Base-by-base conservation (phyloP, 768 basidiomycete species). In the Phylloporus rhodoxanthus region DNA sequence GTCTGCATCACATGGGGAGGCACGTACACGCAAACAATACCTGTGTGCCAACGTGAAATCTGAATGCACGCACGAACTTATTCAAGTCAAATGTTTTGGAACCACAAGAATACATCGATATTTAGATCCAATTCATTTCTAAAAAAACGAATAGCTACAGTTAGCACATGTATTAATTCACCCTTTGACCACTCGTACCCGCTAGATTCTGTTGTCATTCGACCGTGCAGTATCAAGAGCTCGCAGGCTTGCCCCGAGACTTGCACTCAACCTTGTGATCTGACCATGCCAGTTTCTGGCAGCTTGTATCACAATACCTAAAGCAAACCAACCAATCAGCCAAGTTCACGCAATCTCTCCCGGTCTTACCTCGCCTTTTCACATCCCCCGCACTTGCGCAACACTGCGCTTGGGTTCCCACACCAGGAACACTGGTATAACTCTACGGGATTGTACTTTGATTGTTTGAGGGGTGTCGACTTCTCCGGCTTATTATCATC, bases 371-470 rank as follows among this genome's bases (percentile, higher is more conserved):
- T 70, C 13, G 71, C 64, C 46, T 64, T 68, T 17, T 57, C 63
- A 41, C 75, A 75, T 4, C 71, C 67, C 5, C 65, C 56, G 48
- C 79, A 81, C 61, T 78, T 79, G 53, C 71, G 70, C 45, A 80
- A 57, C 8, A 70, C 69, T 2, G 78, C 78, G 39, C 77, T 81
- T 2, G 80, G 80, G 50, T 81, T 83, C 4, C 75, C 71, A 56
- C 82, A 84, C 72, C 76, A 80, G 21, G 81, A 80, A 57, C 84
- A 86, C 21, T 73, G 66, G 62, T 80, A 81, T 25, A 85, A 60
- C 41, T 59, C 70, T 4, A 78, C 72, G 13, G 65, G 65, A 43
- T 79, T 23, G 10, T 25, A 19, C 37, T 13, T 45, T 74, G 19
- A 59, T 57, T 48, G 67, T 64, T 71, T 5, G 73, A 17, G 67